phyloP scores from a whole-genome alignment of 768 basidiomycete genomes.

The Kwoniella sp. region DNA sequence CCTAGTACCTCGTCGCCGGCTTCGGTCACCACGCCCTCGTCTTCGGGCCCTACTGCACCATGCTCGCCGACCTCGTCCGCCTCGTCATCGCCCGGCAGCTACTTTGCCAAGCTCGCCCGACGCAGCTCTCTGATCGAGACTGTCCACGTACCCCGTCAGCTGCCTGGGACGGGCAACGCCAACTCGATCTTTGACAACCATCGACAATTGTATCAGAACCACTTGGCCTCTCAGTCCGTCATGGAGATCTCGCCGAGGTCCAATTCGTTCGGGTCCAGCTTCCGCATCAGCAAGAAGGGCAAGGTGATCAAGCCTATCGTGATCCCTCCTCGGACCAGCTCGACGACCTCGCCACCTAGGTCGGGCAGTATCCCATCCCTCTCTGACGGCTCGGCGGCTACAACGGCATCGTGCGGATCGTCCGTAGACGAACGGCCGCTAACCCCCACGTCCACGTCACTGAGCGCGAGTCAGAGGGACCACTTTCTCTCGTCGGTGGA shows the following conservation, averaged over 20 bases:
- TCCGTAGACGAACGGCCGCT: neutral
- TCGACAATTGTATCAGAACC: constrained; percentile 14
- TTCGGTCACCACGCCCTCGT: neutral
- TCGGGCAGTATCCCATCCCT: neutral
- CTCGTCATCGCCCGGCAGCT: neutral
- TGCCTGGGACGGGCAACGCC: constrained; percentile 7
- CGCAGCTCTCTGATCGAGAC: constrained; percentile 1
- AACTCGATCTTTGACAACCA: constrained; percentile 10
- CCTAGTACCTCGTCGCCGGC: neutral
- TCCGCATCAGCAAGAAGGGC: too few species aligned
- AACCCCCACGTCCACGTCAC: neutral
- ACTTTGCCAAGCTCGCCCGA: neutral
- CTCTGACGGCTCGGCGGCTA: neutral
- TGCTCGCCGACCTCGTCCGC: neutral
- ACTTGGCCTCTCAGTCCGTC: constrained; percentile 11
- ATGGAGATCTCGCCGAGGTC: constrained; percentile 11
- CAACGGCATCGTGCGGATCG: too few species aligned
- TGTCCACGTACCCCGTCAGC: constrained; percentile 1
- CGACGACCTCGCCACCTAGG: constrained; percentile 1
- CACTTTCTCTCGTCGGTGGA: constrained; percentile 12
- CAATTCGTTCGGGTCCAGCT: neutral
- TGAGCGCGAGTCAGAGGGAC: constrained; percentile 16
- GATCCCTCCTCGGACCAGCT: constrained; percentile 3
- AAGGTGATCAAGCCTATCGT: neutral
- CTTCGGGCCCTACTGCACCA: neutral